Evolutionary conservation across 768 basidiomycete genomes (phyloP), one percentile per base, ranked within the genome.

Genomic region (Psilocybe tampanensis): DNA sequence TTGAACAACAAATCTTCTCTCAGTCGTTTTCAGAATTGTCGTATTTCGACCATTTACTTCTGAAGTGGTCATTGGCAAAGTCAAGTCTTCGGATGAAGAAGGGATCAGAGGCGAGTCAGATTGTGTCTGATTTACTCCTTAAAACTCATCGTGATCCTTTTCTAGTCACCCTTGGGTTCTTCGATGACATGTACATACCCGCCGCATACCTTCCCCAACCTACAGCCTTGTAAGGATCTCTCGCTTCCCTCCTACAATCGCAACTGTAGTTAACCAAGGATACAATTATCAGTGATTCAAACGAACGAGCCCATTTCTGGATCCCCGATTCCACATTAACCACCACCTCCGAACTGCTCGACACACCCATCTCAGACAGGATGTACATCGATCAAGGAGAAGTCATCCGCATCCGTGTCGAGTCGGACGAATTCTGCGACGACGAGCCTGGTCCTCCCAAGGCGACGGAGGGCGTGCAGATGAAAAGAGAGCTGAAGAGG

Each of bases 131-230:
- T 19, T 15, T 36, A 36, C 12, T 18, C 1, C 34, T 8, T 18
- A n/a, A 5, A 7, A 18, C 6, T 13, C 47, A 29, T 23, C 18
- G 26, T 29, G 54, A 53, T 42, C 18, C 32, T 22, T 42, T 49
- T 15, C 9, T 64, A 96, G 95, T 96, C 23, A 84, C 89, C 19
- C 71, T 97, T 17, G 90, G 89, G 18, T 98, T 98, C 77, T 98
- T 98, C 66, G 92, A 94, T 71, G 95, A 98, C 64, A 88, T 98
- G 21, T 92, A 93, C 67, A 82, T 98, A 44, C 92, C 94, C 0
- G 73, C 82, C 0, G 75, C 82, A 2, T 88, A 92, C 56, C 84
- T 98, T 5, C 95, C 95, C 1, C 84, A 89, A 64, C 89, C 93
- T 23, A 84, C 81, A 36, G 84, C 89, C 3, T 94, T 92, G 92